Conservation (phyloP, 2,329 filamentous ascomycete genomes). For the Trichoderma sp. region DNA sequence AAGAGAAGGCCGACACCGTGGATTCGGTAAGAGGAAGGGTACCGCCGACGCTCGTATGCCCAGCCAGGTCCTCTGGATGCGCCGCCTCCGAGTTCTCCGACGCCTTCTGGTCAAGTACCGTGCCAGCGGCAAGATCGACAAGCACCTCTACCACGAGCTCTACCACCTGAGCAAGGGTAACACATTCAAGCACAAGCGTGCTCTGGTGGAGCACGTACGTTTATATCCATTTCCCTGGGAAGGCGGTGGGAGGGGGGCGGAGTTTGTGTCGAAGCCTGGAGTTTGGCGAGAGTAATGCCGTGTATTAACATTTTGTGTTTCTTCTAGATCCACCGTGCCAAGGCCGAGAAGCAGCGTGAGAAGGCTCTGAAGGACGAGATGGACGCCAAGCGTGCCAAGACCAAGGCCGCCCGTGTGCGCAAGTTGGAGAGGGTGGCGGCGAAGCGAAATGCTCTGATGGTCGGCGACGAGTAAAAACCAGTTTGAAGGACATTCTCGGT, state of each 20-base stretch:
- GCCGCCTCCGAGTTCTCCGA: slow-evolving; percentile 97
- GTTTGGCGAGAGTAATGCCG: slow-evolving; percentile 19
- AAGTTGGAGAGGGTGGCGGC: slow-evolving; percentile 87
- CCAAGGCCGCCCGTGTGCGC: slow-evolving; percentile 99
- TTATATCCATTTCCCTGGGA: not conserved
- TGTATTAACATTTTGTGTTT: slow-evolving; percentile 19
- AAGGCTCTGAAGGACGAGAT: slow-evolving; percentile 97
- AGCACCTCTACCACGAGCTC: slow-evolving; percentile 99
- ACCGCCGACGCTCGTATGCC: slow-evolving; percentile 99
- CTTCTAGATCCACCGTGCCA: slow-evolving; percentile 95
- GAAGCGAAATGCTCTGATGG: slow-evolving; percentile 86
- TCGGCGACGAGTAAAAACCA: slow-evolving; percentile 63
- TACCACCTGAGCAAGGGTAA: slow-evolving; percentile 99
- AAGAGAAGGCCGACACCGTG: slow-evolving; percentile 95
- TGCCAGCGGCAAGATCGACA: slow-evolving; percentile 99
- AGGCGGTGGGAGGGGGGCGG: too few species aligned
- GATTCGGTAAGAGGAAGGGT: slow-evolving; percentile 99
- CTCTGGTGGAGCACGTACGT: slow-evolving; percentile 99
- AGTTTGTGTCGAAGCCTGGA: too few species aligned
- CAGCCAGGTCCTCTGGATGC: slow-evolving; percentile 98
- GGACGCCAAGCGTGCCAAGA: slow-evolving; percentile 99
- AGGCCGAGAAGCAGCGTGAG: slow-evolving; percentile 99
- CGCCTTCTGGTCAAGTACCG: slow-evolving; percentile 99
- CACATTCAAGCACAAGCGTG: slow-evolving; percentile 99
- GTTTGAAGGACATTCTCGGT: slow-evolving; percentile 49